phyloP scores from a whole-genome alignment of 75 land plant genomes.

The Ceratopteris richardii region DNA sequence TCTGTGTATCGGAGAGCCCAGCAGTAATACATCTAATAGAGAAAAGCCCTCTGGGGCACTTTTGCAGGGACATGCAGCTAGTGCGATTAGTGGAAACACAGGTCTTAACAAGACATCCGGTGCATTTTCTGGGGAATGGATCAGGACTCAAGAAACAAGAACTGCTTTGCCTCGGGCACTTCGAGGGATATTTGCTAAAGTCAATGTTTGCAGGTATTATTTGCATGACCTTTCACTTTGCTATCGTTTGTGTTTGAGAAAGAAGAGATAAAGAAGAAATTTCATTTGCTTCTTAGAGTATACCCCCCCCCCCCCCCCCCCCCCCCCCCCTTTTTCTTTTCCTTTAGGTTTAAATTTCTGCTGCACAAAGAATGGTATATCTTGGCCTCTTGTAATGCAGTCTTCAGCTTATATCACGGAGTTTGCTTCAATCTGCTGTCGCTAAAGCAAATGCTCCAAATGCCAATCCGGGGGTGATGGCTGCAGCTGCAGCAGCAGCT shows the following conservation, averaged over 20 bases:
- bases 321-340: too few species aligned
- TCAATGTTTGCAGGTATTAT: slow-evolving; percentile 73
- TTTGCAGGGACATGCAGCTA: neutral
- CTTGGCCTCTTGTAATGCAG: too few species aligned
- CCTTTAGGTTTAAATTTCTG: too few species aligned
- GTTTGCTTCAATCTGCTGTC: slow-evolving; percentile 50
- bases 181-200: slow-evolving; percentile 31
- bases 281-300: too few species aligned
- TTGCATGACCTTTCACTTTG: too few species aligned
- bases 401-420: slow-evolving; percentile 40
- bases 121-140: slow-evolving; percentile 4
- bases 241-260: too few species aligned
- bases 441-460: slow-evolving; percentile 29
- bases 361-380: neutral
- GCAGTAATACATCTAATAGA: neutral
- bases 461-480: slow-evolving; percentile 18
- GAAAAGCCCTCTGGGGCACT: too few species aligned
- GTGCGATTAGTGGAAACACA: slow-evolving; percentile 11
- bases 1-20: slow-evolving; percentile 2
- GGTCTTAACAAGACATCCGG: slow-evolving; percentile 12
- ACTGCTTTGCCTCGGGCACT: slow-evolving; percentile 57
- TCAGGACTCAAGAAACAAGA: slow-evolving; percentile 48
- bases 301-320: too few species aligned
- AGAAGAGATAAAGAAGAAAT: too few species aligned
- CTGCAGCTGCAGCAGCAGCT: slow-evolving; percentile 45